Evolutionary conservation across 495 filamentous ascomycete genomes (phyloP).

Genomic region (Xylaria bambusicola): DNA sequence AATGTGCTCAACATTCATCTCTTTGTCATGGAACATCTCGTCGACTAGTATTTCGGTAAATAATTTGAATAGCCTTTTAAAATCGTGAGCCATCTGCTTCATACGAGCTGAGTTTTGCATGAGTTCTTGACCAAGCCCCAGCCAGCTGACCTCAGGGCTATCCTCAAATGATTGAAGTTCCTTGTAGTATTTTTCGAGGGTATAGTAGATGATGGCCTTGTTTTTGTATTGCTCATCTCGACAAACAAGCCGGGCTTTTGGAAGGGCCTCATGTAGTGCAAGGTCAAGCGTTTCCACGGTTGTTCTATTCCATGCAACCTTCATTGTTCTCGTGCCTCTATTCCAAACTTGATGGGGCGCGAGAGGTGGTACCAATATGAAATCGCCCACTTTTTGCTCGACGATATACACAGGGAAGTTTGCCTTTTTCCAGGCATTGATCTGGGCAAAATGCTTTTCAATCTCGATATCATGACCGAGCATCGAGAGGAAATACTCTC

Average conservation of each 20-base stretch:
- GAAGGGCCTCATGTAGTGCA: conserved; percentile 82
- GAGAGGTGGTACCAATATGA: conserved; percentile 91
- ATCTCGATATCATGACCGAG: conserved; percentile 95
- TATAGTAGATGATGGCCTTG: conserved; percentile 89
- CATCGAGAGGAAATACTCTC: conserved; percentile 88
- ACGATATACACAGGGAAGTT: conserved; percentile 91
- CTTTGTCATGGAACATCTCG: conserved; percentile 74
- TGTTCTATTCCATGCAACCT: conserved; percentile 97
- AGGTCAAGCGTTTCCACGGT: conserved; percentile 86
- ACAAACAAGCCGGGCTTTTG: conserved; percentile 85
- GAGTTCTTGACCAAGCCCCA: conserved; percentile 47
- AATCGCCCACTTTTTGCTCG: conserved; percentile 89
- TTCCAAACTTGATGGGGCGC: conserved; percentile 99
- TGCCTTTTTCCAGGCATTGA: conserved; percentile 89
- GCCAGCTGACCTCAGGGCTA: conserved; percentile 39
- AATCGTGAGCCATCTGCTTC: conserved; percentile 72
- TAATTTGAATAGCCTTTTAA: conserved; percentile 71
- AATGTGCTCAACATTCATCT: conserved; percentile 69
- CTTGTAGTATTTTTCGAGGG: conserved; percentile 72
- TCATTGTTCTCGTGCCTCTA: conserved; percentile 89
- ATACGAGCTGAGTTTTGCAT: conserved; percentile 58
- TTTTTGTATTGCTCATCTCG: conserved; percentile 99
- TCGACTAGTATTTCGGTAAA: conserved; percentile 78
- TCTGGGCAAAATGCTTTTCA: conserved; percentile 91
- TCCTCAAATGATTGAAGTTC: conserved; percentile 59